Base-by-base conservation (phyloP, 2,329 filamentous ascomycete species). In the Aspergillus neoniger region DNA sequence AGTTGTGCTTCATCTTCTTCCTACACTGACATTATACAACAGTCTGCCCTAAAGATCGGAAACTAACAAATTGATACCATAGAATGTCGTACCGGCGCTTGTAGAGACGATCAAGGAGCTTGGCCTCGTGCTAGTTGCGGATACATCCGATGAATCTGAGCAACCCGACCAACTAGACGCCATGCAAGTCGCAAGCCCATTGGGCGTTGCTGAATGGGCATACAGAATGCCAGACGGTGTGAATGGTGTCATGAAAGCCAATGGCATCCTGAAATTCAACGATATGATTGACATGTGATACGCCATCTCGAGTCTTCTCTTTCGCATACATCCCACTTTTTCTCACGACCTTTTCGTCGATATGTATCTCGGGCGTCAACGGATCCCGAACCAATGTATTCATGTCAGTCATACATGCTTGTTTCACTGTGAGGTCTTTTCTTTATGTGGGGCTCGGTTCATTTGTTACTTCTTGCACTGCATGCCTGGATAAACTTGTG, bases 21-120 rank as follows among this genome's bases (percentile, higher is more conserved):
- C n/a, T 48, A 32, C 10, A 12, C 50, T 36, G 9, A 25, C 15
- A 19, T 15, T 36, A 68, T 59, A 66, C n/a, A n/a, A 8, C 47
- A 19, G n/a, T 15, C 4, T 17, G 28, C 30, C 17, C 3, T 32
- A 8, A 19, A 10, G 30, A 50, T 19, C 2, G 4, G 17, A 17
- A 9, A 12, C 47, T 50, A 15, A 67, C 39, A n/a, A 21, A n/a
- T 9, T 6, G 23, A 21, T 41, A 12, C 19, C 65, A 17, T 62
- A 96, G 92, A 91, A 96, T 63, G 92, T 96, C 81, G 93, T 97
- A 8, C 95, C 95, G 0, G 91, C 93, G 2, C 84, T 99, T 50
- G 88, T 96, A 56, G 91, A 96, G 67, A 91, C 93, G 2, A 94
- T 99, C 79, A 98, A 98, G 77, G 92, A 92, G 25, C 91, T 96